Evolutionary conservation across 345 rosid species (phyloP).

Genomic region (Carallia pectinifolia): DNA sequence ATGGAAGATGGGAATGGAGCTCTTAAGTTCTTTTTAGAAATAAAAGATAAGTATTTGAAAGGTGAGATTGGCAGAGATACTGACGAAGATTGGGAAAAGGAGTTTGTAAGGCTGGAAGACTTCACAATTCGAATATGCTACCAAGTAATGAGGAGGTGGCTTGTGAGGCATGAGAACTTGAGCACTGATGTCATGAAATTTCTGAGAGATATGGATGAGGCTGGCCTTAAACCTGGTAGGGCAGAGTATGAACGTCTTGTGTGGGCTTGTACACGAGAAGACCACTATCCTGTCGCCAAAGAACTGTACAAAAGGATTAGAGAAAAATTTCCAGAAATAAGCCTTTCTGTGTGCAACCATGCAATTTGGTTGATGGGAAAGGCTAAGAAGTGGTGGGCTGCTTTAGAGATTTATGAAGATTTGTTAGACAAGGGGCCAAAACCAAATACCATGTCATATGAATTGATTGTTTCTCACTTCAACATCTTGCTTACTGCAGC

Average conservation of each 20-base stretch:
- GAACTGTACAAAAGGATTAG: constrained; percentile 72
- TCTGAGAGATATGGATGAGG: constrained; percentile 63
- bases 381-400: constrained; percentile 98
- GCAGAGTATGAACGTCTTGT: constrained; percentile 75
- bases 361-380: constrained; percentile 93
- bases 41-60: constrained; percentile 53
- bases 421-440: constrained; percentile 78
- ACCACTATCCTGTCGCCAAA: constrained; percentile 64
- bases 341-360: constrained; percentile 92
- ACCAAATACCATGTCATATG: constrained; percentile 74
- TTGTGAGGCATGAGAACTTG: constrained; percentile 50
- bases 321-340: constrained; percentile 53
- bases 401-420: constrained; percentile 89
- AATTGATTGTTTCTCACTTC: constrained; percentile 73
- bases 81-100: constrained; percentile 55
- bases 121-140: constrained; percentile 67
- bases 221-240: constrained; percentile 46
- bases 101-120: constrained; percentile 62
- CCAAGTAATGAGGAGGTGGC: constrained; percentile 87
- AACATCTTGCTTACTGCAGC: constrained; percentile 70
- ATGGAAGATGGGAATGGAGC: constrained; percentile 86
- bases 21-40: constrained; percentile 58
- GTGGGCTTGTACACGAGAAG: constrained; percentile 92
- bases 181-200: constrained; percentile 61
- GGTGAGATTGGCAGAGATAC: constrained; percentile 50